Evolutionary conservation across 1,284 basidiomycete species (phyloP).

Genomic region (Pseudozyma hubeiensis): DNA sequence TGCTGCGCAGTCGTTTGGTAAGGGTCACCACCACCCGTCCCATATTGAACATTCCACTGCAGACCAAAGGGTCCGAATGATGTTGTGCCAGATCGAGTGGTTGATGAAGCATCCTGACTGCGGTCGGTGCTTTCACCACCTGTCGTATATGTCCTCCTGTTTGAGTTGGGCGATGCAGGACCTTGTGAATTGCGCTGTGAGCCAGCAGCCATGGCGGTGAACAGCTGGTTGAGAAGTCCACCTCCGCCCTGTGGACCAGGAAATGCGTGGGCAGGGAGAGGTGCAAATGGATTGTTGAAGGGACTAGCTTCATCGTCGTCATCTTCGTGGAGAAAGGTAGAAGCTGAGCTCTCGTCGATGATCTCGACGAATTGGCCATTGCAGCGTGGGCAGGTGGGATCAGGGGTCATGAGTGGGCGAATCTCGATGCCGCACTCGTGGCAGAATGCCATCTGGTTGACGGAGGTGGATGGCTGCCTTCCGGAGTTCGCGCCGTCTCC

Average conservation of each 20-base stretch:
- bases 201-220: conserved; percentile 25
- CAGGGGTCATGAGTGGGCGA: conserved; percentile 54
- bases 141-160: neutral
- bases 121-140: neutral
- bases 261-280: conserved; percentile 12
- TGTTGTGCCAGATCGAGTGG: conserved; percentile 21
- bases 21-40: conserved; percentile 25
- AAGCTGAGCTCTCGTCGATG: conserved; percentile 26
- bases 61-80: conserved; percentile 44
- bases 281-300: conserved; percentile 10
- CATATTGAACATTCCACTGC: conserved; percentile 47
- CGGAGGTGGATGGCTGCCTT: conserved; percentile 8
- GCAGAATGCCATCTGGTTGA: conserved; percentile 57
- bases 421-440: conserved; percentile 60
- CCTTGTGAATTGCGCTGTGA: neutral
- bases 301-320: conserved; percentile 10
- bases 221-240: conserved; percentile 11
- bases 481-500: neutral
- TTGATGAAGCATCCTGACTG: neutral
- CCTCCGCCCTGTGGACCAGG: conserved; percentile 1
- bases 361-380: conserved; percentile 59
- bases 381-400: conserved; percentile 60
- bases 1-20: conserved; percentile 25
- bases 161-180: neutral
- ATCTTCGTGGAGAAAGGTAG: conserved; percentile 6